Base-by-base conservation (phyloP, 495 filamentous ascomycete genomes). In the Annulohypoxylon stygium region DNA sequence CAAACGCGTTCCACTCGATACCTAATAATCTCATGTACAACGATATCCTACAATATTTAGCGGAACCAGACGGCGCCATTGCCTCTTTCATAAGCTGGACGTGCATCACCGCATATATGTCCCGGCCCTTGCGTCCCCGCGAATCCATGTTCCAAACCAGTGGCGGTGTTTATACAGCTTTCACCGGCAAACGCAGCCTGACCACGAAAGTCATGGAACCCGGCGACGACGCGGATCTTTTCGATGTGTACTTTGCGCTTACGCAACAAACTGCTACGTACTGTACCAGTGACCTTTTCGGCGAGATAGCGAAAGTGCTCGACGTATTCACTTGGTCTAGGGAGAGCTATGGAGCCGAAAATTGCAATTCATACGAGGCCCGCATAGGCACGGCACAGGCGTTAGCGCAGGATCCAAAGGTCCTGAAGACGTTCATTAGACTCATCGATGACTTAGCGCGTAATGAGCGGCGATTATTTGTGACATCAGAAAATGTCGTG, bases 391-490 rank as follows among this genome's bases (percentile, higher is more conserved):
- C 53, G 11, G 53, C 53, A 8, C 33, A n/a, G 8, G 53, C 0
- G n/a, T 37, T 57, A 11, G 33, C 30, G 6, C 6, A 16, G 11
- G 53, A 57, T 20, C 6, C n/a, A 12, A 33, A 57, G 1, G 53
- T 57, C 7, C n/a, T 57, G n/a, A 14, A 33, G 33, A 57, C 53
- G 33, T 57, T 57, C 18, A 37, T 37, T 4, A 10, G 11, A 16
- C 53, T 57, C 53, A 4, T 37, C n/a, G 8, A 57, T 11, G 53
- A 37, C 2, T n/a, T 57, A 20, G 53, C 53, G 2, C 53, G 53
- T 7, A 57, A 37, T 10, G 30, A 36, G 18, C 30, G 33, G 2
- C 53, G 53, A 8, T 11, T 37, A 16, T 37, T 57, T 10, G 11
- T 37, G 3, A 10, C 30, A 2, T 57, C 20, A 4, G 53, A 37